A percentile compares a stretch with the other conserved stretches of the same genome.
Evolutionary conservation across 2,329 filamentous ascomycete genomes (phyloP).

Genomic region (Alternaria ethzedia): DNA sequence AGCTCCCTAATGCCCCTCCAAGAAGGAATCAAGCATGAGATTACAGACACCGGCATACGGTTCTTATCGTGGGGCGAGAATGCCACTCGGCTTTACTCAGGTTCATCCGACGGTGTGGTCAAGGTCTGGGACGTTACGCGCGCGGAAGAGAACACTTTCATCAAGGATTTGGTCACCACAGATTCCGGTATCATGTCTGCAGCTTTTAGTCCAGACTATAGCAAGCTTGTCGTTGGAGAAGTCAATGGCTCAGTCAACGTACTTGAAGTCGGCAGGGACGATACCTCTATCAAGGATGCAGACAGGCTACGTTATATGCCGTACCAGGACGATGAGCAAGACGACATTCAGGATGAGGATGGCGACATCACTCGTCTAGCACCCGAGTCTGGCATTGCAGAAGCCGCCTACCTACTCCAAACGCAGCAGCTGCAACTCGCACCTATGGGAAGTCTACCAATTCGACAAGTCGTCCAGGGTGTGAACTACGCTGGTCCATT

Average conservation of each 20-base stretch:
- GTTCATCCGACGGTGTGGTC: slow-evolving; percentile 66
- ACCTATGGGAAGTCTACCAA: slow-evolving; percentile 52
- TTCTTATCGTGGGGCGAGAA: slow-evolving; percentile 64
- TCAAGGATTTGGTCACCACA: slow-evolving; percentile 58
- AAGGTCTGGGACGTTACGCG: slow-evolving; percentile 66
- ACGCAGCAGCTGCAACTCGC: slow-evolving; percentile 42
- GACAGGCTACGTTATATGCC: slow-evolving; percentile 38
- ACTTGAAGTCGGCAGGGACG: slow-evolving; percentile 52
- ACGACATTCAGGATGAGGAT: background rate
- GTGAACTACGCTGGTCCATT: slow-evolving; percentile 51
- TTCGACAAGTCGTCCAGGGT: slow-evolving; percentile 55
- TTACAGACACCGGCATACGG: slow-evolving; percentile 64
- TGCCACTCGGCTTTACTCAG: slow-evolving; percentile 62
- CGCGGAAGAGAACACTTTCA: slow-evolving; percentile 57
- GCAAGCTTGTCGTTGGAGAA: slow-evolving; percentile 64
- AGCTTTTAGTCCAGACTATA: slow-evolving; percentile 62
- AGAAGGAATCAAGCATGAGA: slow-evolving; percentile 53
- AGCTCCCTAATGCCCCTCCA: slow-evolving; percentile 57
- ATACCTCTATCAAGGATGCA: slow-evolving; percentile 35
- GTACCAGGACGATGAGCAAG: slow-evolving; percentile 19
- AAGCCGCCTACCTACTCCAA: slow-evolving; percentile 37
- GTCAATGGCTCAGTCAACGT: slow-evolving; percentile 62
- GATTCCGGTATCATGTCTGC: slow-evolving; percentile 64
- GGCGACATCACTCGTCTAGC: background rate
- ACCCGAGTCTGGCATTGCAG: slow-evolving; percentile 33